A percentile compares a stretch with the other conserved stretches of the same genome.
These are phyloP conservation scores for Cladobotryum protrusum DNA, from an alignment of 2,329 filamentous ascomycete genomes.

Conservation along the genomic window DNA sequence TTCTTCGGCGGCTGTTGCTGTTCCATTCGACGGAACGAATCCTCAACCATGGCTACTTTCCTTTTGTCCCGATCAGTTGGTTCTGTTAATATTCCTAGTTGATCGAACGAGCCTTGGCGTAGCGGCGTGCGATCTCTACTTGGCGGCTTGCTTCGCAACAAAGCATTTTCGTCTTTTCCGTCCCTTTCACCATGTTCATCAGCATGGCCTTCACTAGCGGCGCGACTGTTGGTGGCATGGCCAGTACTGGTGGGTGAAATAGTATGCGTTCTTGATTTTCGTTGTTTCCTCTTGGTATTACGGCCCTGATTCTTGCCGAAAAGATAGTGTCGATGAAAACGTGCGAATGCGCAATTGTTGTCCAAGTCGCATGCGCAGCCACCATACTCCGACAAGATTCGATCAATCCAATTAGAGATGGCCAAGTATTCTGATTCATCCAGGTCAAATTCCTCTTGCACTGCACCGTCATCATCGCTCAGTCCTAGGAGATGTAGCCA, in stretches of 20 bases:
- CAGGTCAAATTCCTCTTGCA: conserved; percentile 47
- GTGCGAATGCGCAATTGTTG: conserved; percentile 56
- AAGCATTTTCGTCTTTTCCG: conserved; percentile 36
- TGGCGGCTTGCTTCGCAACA: conserved; percentile 57
- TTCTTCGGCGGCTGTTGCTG: conserved; percentile 48
- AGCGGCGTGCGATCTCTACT: conserved; percentile 60
- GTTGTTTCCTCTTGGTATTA: conserved; percentile 43
- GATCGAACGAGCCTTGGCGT: conserved; percentile 54
- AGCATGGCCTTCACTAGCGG: conserved; percentile 54
- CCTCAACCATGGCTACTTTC: conserved; percentile 60
- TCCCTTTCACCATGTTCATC: conserved; percentile 53
- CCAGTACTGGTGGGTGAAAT: conserved; percentile 58
- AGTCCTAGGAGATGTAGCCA: conserved; percentile 56
- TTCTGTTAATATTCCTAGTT: conserved; percentile 54
- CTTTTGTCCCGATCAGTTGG: conserved; percentile 61
- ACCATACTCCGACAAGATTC: conserved; percentile 69
- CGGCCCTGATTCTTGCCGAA: conserved; percentile 38
- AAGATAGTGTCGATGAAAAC: conserved; percentile 55
- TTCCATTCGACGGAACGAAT: conserved; percentile 57
- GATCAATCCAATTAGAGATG: conserved; percentile 59
- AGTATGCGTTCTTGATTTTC: conserved; percentile 49
- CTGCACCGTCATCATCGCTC: conserved; percentile 49
- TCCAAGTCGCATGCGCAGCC: conserved; percentile 69
- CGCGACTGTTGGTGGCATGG: conserved; percentile 56
- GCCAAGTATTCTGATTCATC: conserved; percentile 54